These are phyloP conservation scores for Aspergillus sojae DNA, from an alignment of 2,329 filamentous ascomycete species.

Conservation along the genomic window DNA sequence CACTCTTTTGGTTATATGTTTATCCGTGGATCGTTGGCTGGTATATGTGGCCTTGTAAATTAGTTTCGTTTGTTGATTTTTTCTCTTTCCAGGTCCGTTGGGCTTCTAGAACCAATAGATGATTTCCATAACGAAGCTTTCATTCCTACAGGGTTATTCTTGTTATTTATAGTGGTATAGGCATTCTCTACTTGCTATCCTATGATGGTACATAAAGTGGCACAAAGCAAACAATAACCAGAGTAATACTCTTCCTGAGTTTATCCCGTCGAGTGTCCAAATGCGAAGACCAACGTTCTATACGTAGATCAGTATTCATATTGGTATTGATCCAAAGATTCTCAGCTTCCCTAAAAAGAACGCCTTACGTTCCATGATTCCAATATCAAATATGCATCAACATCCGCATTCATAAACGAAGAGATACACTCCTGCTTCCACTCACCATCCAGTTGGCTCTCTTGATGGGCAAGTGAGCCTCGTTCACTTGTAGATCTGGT, in stretches of 20 bases:
- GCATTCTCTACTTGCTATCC: too few species aligned
- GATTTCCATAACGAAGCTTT: rapidly evolving
- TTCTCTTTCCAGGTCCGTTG: not conserved
- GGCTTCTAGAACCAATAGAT: not conserved
- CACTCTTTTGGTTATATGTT: not conserved
- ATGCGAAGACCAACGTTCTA: not conserved
- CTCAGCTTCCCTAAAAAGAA: not conserved
- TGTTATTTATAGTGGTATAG: not conserved
- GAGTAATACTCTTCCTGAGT: not conserved
- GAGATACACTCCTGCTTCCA: too few species aligned
- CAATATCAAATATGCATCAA: not conserved
- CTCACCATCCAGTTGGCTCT: too few species aligned
- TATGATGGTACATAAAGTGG: not conserved
- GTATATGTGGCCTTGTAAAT: not conserved
- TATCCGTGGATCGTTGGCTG: not conserved
- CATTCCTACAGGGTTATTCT: not conserved
- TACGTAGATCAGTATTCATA: not conserved
- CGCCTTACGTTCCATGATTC: not conserved
- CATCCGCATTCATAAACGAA: not conserved
- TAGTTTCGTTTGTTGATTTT: not conserved
- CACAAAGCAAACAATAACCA: not conserved
- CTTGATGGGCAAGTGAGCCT: too few species aligned
- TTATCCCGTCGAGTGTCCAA: too few species aligned
- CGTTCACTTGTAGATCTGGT: too few species aligned
- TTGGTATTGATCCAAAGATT: not conserved